Base-by-base conservation (phyloP, 306 rosid genomes). In the Quercus dentata region DNA sequence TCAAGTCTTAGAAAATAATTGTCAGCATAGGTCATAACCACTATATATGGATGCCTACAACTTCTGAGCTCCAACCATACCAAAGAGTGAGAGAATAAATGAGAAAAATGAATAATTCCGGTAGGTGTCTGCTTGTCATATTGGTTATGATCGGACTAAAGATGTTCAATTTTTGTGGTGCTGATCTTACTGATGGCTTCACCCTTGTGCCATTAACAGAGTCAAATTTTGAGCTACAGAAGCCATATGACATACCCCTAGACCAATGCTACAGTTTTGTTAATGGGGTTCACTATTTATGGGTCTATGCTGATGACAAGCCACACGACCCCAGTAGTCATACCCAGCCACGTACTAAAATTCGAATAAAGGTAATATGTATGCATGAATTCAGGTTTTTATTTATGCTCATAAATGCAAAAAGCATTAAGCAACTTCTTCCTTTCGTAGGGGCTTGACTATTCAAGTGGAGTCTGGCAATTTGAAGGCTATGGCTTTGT, bases 221-320 rank as follows among this genome's bases (percentile, higher is more conserved):
- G 20, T 64, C 81, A 63, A 82, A 79, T 46, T 76, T 88, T 44
- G 17, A 0, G 21, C 19, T 86, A 38, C 85, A 86, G 20, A 86
- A 82, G 20, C 90, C 92, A 75, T 82, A 41, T 30, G 78, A 85
- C 69, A 74, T 83, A 51, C 84, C 89, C 14, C 59, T 85, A 0
- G 79, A 81, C 1, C 58, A 83, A 51, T 71, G 86, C 28, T 85
- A 85, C 28, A 85, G 80, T 30, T 81, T 14, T 19, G 68, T n/a
- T 19, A 56, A 88, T 31, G 89, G 89, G 17, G 81, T 88, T 21
- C 81, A 75, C 62, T 23, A 65, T 13, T 18, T 85, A 4, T 88
- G 89, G 87, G 89, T 88, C 64, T 85, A 85, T 76, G 85, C 88
- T 12, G 64, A 88, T 75, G 91, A 88, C 81, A 81, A 78, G 82